Conservation (phyloP, 768 basidiomycete genomes). For the Tulasnella sp. region DNA sequence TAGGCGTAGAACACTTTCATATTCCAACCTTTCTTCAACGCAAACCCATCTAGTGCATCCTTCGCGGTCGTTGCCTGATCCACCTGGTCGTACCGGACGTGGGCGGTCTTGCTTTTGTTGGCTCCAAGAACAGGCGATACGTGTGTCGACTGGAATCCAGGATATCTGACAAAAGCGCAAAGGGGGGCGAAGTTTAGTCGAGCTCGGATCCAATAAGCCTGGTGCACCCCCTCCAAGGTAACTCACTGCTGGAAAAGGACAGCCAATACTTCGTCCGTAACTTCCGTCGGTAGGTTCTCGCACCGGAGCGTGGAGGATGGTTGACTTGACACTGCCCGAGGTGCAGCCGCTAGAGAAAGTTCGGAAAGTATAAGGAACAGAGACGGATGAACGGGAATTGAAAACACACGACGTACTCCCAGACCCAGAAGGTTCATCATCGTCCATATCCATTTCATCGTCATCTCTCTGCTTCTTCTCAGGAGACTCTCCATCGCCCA, state of each 20-base stretch:
- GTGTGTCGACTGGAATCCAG: slow-evolving; percentile 75
- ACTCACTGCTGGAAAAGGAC: slow-evolving; percentile 92
- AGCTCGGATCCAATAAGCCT: slow-evolving; percentile 16
- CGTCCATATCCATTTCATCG: slow-evolving; percentile 94
- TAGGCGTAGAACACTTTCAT: slow-evolving; percentile 69
- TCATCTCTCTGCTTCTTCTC: slow-evolving; percentile 75
- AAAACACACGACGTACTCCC: slow-evolving; percentile 53
- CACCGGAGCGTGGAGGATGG: slow-evolving; percentile 59
- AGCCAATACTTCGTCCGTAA: slow-evolving; percentile 81
- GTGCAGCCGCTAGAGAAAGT: slow-evolving; percentile 39
- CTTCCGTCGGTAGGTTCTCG: slow-evolving; percentile 88
- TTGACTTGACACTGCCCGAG: slow-evolving; percentile 47
- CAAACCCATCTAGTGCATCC: slow-evolving; percentile 81
- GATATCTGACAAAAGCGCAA: slow-evolving; percentile 58
- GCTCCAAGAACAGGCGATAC: slow-evolving; percentile 54
- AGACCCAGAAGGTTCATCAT: slow-evolving; percentile 53
- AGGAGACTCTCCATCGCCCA: slow-evolving; percentile 56
- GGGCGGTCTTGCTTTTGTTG: slow-evolving; percentile 72
- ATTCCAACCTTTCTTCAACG: slow-evolving; percentile 82
- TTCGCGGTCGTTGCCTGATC: slow-evolving; percentile 77
- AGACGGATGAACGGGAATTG: slow-evolving; percentile 42
- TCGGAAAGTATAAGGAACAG: slow-evolving; percentile 42
- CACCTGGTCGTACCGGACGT: slow-evolving; percentile 74
- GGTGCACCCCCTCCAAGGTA: slow-evolving; percentile 4
- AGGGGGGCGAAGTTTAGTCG: neutral